phyloP scores from a whole-genome alignment of 2,329 filamentous ascomycete genomes.

The Fusarium marasasianum region DNA sequence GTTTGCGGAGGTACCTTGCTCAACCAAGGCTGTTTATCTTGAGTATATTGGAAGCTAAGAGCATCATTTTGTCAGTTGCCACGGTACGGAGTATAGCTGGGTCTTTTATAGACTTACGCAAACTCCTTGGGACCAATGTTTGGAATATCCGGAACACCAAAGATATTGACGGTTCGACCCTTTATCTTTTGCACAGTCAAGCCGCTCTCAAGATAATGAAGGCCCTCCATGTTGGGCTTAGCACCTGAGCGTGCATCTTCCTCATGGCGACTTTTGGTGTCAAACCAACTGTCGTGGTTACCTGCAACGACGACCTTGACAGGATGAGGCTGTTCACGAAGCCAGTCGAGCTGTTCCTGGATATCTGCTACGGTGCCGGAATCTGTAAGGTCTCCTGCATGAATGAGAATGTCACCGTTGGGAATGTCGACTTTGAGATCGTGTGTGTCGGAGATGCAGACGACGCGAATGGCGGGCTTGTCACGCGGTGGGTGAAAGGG shows the following conservation, averaged over 20 bases:
- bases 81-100: neutral
- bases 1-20: constrained; percentile 75
- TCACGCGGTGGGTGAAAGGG: constrained; percentile 67
- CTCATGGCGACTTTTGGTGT: constrained; percentile 67
- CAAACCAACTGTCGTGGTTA: constrained; percentile 91
- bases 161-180: constrained; percentile 67
- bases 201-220: constrained; percentile 81
- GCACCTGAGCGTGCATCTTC: constrained; percentile 63
- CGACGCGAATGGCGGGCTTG: constrained; percentile 72
- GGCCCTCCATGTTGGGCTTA: constrained; percentile 69
- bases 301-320: constrained; percentile 87
- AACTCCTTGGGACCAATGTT: constrained; percentile 75
- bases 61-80: constrained; percentile 4
- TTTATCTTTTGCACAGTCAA: constrained; percentile 71
- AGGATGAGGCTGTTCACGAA: constrained; percentile 75
- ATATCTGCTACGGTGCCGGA: constrained; percentile 77
- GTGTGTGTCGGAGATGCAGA: constrained; percentile 94
- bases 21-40: constrained; percentile 74
- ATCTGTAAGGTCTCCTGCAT: constrained; percentile 86
- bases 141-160: constrained; percentile 84
- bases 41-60: constrained; percentile 76
- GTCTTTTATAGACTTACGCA: constrained; percentile 54
- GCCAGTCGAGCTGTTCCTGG: constrained; percentile 86
- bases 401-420: constrained; percentile 84
- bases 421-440: constrained; percentile 70